A percentile compares a stretch with the other conserved stretches of the same genome.
Evolutionary conservation across 352 stramenopile genomes (phyloP).

Genomic region (Globisporangium rhizosaccharum): DNA sequence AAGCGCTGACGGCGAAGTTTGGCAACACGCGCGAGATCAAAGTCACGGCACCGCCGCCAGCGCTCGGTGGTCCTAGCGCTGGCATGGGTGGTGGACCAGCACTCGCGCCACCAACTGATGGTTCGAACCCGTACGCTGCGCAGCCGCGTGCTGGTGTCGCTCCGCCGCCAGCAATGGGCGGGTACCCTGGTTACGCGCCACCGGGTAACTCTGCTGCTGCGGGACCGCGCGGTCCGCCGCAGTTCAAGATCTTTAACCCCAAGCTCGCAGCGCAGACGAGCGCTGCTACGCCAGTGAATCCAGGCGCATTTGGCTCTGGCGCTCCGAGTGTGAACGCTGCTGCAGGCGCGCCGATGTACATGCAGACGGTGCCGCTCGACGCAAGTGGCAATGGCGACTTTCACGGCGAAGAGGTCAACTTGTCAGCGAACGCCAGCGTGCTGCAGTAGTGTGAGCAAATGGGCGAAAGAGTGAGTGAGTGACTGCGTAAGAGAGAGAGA

Average conservation of each 20-base stretch:
- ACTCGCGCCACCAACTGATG: slow-evolving; percentile 16
- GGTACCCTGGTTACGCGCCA: slow-evolving; percentile 21
- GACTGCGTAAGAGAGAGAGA: too few species aligned
- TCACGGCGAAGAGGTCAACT: slow-evolving; percentile 56
- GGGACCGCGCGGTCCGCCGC: slow-evolving; percentile 30
- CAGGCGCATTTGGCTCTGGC: slow-evolving; percentile 22
- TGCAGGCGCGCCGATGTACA: slow-evolving; percentile 6
- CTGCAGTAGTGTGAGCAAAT: slow-evolving; percentile 39
- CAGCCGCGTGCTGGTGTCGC: slow-evolving; percentile 17
- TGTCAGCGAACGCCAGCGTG: slow-evolving; percentile 64
- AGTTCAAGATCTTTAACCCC: slow-evolving; percentile 89
- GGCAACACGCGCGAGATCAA: slow-evolving; percentile 83
- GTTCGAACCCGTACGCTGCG: slow-evolving; percentile 60
- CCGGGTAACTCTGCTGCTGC: slow-evolving; percentile 2
- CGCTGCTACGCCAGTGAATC: slow-evolving; percentile 6
- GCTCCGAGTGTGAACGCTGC: slow-evolving; percentile 11
- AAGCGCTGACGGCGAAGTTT: slow-evolving; percentile 85
- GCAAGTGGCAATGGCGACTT: slow-evolving; percentile 17
- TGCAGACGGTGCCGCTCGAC: slow-evolving; percentile 29
- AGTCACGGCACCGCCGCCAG: slow-evolving; percentile 65
- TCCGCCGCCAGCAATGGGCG: slow-evolving; percentile 17
- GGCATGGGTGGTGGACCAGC: slow-evolving; percentile 10
- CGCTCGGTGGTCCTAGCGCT: slow-evolving; percentile 8
- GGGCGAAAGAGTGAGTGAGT: background rate
- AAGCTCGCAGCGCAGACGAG: slow-evolving; percentile 40